A percentile compares a stretch with the other conserved stretches of the same genome.
phyloP scores from a whole-genome alignment of 176 grass and related monocot species.

The Olyra latifolia region DNA sequence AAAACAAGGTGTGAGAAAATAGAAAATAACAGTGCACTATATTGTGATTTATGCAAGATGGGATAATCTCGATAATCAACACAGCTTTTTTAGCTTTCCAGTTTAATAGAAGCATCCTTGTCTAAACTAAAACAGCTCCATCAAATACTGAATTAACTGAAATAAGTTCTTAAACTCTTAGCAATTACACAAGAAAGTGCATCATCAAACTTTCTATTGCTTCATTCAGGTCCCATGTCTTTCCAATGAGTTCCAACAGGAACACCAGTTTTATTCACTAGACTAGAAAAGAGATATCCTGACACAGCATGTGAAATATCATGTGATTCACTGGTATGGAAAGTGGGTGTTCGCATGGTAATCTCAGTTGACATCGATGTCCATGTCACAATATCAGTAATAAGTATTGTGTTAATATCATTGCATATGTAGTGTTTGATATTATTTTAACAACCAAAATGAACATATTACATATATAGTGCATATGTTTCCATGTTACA shows the following conservation, averaged over 20 bases:
- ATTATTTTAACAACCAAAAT: neutral
- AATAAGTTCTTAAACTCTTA: slow-evolving; percentile 2
- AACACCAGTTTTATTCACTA: neutral
- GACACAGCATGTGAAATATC: neutral
- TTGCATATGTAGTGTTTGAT: neutral
- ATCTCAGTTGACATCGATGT: neutral
- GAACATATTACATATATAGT: too few relatives aligned
- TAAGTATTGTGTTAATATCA: neutral
- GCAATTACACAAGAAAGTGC: slow-evolving; percentile 1
- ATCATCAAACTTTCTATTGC: neutral
- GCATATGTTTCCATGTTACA: neutral
- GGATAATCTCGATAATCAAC: neutral
- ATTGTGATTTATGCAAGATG: slow-evolving; percentile 3
- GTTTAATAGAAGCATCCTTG: neutral
- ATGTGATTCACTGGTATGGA: neutral
- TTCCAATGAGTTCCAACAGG: neutral
- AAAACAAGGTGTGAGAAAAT: neutral
- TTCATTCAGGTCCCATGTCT: neutral
- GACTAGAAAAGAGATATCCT: neutral
- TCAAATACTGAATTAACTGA: neutral
- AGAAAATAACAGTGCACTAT: neutral
- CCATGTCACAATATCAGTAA: neutral
- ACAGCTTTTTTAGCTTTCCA: neutral
- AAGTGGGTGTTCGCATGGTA: neutral
- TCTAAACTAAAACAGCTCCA: neutral